Evolutionary conservation across 192 early-diverging fungal genomes (phyloP), one percentile per base, ranked within the genome.

Genomic region (Coemansia sp.): DNA sequence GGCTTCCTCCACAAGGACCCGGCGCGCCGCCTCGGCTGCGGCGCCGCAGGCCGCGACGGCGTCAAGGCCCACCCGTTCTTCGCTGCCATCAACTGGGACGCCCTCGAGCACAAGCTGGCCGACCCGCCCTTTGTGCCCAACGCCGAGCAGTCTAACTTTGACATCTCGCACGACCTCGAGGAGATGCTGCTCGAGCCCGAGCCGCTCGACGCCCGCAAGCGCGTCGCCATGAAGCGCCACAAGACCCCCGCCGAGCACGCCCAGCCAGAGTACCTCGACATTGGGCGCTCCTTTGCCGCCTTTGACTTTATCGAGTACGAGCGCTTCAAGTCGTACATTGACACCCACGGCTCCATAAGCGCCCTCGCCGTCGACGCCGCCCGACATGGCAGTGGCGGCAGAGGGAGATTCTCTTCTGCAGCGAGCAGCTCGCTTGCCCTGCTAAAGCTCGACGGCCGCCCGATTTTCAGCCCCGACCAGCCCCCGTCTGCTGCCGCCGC

Each of bases 181-280:
- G 97, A 99, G 67, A 87, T 98, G 31, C 77, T 99, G 40, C 83
- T 99, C n/a, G 96, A 99, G 70, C 96, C 97, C 35, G 95, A 96
- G 57, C 97, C 95, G 1, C 86, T 99, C 19, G 90, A 93, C 32
- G 90, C 86, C 24, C 91, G 87, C 64, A 88, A 88, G 51, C 86
- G 89, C 12, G 86, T 86, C 68, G 87, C 81, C 31, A 82, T 74
- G 67, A 78, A 70, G 64, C 73, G 81, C 35, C 37, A 70, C 35
- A 62, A 81, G 41, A 32, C 61, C 2, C 68, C 82, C 40, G 40
- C 73, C 20, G 64, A 67, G 20, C 69, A 85, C 56, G 47, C 61
- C 2, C 65, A 74, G 42, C 64, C 62, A 10, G 91, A 93, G 68
- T 85, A 94, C 76, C 83, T 88, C 40, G 70, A 86, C 37, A 90